Evolutionary conservation across 495 filamentous ascomycete genomes (phyloP), one percentile per base, ranked within the genome.

Genomic region (Acidiella bohemica): DNA sequence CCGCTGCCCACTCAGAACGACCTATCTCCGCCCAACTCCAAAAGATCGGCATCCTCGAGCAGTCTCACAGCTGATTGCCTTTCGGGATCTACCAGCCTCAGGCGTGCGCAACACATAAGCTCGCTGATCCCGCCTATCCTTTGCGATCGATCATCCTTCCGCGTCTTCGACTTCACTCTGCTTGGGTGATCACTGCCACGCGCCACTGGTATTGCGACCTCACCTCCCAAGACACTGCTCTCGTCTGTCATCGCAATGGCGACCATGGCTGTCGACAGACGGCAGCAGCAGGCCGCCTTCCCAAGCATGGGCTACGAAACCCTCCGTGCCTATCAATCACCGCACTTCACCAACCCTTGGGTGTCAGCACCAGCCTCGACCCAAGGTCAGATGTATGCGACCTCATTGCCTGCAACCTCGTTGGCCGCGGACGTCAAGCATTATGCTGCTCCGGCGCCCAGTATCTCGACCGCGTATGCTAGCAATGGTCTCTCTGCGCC

Each of bases 311-410:
- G 73, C 61, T 93, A 87, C 67, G 81, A 88, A 60, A 76, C 76
- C 59, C 7, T 22, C 2, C 67, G 81, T 55, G 72, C 76, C 49
- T 80, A 79, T 64, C 78, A 66, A 64, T 60, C 73, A 32, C 84
- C 86, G 34, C 81, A 88, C 55, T 96, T 96, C 67, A 86, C 83
- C 55, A 86, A 96, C 59, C 88, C 88, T 12, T 96, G 87, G 87
- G 68, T 67, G 41, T 66, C 78, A 40, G 62, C 42, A 13, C 26
- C 76, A 20, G 71, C 78, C 14, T 64, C 73, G 34, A 65, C 67
- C 31, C 61, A 67, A 13, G 64, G 67, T 18, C 66, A 70, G 1
- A 55, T 75, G 21, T 77, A 76, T 44, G 60, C 71, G 36, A 72
- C 67, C 24, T 62, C 68, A 55, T 71, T 72, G 62, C 68, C 70